These are phyloP conservation scores for Clarireedia paspali DNA, from an alignment of 2,329 filamentous ascomycete species.

Conservation along the genomic window DNA sequence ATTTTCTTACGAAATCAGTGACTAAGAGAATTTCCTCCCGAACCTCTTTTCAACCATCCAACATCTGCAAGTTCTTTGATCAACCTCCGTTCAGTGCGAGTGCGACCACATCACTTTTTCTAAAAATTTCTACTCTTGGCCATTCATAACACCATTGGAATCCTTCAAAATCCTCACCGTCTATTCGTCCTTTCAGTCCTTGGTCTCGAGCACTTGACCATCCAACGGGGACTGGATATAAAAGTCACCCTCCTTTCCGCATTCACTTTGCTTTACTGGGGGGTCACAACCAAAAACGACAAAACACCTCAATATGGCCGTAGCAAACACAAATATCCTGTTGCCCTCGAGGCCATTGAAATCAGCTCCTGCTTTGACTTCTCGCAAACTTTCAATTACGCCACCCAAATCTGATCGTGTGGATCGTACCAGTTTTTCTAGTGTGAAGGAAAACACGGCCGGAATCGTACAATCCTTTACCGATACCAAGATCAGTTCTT, in stretches of 20 bases:
- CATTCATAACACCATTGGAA: not conserved
- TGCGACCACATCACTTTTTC: conserved; percentile 3
- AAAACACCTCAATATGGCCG: not conserved
- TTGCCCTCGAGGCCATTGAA: conserved; percentile 6
- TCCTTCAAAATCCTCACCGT: not conserved
- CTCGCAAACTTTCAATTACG: conserved; percentile 10
- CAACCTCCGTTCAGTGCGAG: conserved; percentile 5
- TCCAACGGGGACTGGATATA: not conserved
- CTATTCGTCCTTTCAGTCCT: not conserved
- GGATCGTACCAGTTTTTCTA: conserved; percentile 28
- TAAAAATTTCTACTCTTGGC: not conserved
- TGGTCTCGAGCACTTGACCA: not conserved
- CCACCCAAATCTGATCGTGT: conserved; percentile 19
- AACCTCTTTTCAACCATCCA: not conserved
- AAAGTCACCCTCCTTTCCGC: not conserved
- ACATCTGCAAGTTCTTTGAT: conserved; percentile 4
- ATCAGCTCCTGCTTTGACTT: conserved; percentile 3
- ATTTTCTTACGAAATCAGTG: conserved; percentile 8
- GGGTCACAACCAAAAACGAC: not conserved
- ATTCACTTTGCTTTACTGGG: not conserved
- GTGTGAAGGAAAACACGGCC: conserved; percentile 24
- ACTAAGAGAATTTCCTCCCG: conserved; percentile 5
- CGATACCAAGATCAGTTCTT: conserved; percentile 52
- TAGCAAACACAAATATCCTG: conserved; percentile 4
- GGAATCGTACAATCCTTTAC: conserved; percentile 55